Conservation (phyloP, 1,284 basidiomycete genomes). For the Flammula alnicola region DNA sequence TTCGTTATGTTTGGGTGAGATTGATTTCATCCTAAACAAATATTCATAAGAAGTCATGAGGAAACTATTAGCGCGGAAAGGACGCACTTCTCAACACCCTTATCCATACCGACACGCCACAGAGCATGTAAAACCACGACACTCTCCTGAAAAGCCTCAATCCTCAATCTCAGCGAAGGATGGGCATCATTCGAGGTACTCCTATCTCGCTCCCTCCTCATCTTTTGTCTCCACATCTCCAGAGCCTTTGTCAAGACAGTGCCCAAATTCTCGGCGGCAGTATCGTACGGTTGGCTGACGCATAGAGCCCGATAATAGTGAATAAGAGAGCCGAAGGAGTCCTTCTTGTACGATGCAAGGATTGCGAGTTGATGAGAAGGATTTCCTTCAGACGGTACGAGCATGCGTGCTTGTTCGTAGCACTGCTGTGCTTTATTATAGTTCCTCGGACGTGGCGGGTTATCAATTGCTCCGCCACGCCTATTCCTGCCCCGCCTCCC, state of each 20-base stretch:
- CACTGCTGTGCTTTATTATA: constrained; percentile 79
- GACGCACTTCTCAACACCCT: constrained; percentile 64
- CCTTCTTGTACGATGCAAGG: constrained; percentile 82
- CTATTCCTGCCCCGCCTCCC: constrained; percentile 47
- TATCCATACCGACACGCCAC: constrained; percentile 64
- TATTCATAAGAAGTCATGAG: constrained; percentile 14
- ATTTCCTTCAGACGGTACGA: constrained; percentile 85
- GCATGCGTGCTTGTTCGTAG: constrained; percentile 82
- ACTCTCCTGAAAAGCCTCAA: constrained; percentile 72
- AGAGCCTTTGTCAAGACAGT: constrained; percentile 71
- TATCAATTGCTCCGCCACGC: constrained; percentile 48
- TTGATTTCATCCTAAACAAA: constrained; percentile 48
- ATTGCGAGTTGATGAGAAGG: constrained; percentile 96
- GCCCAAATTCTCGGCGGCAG: constrained; percentile 85
- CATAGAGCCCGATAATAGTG: constrained; percentile 94
- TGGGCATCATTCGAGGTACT: constrained; percentile 33
- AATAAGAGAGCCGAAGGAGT: constrained; percentile 81
- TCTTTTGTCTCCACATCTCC: constrained; percentile 54
- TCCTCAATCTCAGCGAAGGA: constrained; percentile 43
- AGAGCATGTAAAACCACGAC: constrained; percentile 74
- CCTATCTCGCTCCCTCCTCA: constrained; percentile 46
- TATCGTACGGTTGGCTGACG: constrained; percentile 84
- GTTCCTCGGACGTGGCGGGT: constrained; percentile 58
- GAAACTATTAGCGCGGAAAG: not conserved
- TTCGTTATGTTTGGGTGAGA: constrained; percentile 51